These are phyloP conservation scores for Penicillium crustosum DNA, from an alignment of 2,329 filamentous ascomycete species.

Conservation along the genomic window DNA sequence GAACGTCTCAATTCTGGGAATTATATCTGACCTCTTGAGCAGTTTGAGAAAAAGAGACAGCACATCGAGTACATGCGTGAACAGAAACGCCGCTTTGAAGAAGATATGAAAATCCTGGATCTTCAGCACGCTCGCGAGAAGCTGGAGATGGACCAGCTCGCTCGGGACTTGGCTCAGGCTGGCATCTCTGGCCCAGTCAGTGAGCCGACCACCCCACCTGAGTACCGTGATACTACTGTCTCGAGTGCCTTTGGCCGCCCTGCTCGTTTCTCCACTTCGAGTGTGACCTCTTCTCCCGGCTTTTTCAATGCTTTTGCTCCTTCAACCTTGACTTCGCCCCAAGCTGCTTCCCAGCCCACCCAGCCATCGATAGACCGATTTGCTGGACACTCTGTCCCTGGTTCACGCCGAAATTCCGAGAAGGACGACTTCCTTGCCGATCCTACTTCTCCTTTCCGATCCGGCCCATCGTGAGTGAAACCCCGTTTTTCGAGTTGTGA, in stretches of 20 bases:
- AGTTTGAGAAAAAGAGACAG: constrained; percentile 92
- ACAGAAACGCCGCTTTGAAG: constrained; percentile 84
- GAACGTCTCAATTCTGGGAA: background rate
- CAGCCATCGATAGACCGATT: constrained; percentile 60
- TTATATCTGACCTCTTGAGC: constrained; percentile 40
- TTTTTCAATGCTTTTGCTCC: constrained; percentile 70
- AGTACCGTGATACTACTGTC: constrained; percentile 81
- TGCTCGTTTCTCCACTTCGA: constrained; percentile 85
- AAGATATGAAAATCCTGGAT: constrained; percentile 87
- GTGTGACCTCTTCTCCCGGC: constrained; percentile 77
- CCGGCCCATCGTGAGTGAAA: constrained; percentile 74
- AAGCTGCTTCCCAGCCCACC: constrained; percentile 55
- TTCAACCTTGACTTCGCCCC: constrained; percentile 76
- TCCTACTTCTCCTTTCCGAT: constrained; percentile 61
- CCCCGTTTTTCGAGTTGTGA: background rate
- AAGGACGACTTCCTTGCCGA: constrained; percentile 78
- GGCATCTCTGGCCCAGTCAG: constrained; percentile 71
- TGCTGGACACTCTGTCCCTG: constrained; percentile 81
- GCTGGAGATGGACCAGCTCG: constrained; percentile 79
- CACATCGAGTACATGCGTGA: constrained; percentile 90
- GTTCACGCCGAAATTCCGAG: constrained; percentile 84
- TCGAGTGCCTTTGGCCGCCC: constrained; percentile 77
- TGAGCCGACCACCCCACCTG: constrained; percentile 93
- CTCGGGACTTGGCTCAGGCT: constrained; percentile 69
- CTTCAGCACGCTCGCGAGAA: constrained; percentile 80